Conservation (phyloP, 208 protist genomes). For the Kentomonas sorsogonicus region DNA sequence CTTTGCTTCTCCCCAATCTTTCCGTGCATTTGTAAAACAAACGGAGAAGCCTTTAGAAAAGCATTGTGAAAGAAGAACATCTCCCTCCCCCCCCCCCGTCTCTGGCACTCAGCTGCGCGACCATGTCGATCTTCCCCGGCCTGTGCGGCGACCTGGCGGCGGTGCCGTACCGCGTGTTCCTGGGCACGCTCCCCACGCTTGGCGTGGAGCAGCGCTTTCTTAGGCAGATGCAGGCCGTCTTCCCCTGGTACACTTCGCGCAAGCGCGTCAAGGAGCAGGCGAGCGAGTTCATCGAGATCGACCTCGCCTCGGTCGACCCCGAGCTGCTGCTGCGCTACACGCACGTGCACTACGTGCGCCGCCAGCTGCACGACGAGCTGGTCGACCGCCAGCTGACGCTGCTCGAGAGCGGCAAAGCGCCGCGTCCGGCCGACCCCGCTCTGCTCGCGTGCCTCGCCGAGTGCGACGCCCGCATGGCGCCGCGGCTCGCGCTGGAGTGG, state of each 20-base stretch:
- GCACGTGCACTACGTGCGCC: constrained; percentile 78
- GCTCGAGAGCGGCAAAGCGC: constrained; percentile 69
- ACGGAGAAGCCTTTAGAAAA: too few species aligned
- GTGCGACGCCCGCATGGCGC: constrained; percentile 39
- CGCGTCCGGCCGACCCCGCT: constrained; percentile 46
- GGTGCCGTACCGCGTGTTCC: constrained; percentile 68
- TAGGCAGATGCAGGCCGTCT: constrained; percentile 73
- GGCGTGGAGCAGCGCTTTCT: constrained; percentile 74
- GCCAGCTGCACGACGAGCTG: constrained; percentile 70
- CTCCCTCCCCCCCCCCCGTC: too few species aligned
- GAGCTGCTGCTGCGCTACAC: constrained; percentile 83
- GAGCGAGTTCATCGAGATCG: constrained; percentile 86
- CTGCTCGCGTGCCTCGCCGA: constrained; percentile 52
- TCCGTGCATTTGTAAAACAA: constrained; percentile 2
- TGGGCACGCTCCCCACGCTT: constrained; percentile 66
- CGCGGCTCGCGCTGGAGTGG: constrained; percentile 58
- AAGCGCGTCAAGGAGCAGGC: constrained; percentile 86
- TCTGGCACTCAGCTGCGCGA: too few species aligned
- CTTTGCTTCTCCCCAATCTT: constrained; percentile 2
- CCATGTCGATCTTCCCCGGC: constrained; percentile 78
- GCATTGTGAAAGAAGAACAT: too few species aligned
- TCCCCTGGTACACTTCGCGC: constrained; percentile 77
- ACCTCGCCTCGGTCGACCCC: constrained; percentile 75
- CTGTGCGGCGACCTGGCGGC: constrained; percentile 71
- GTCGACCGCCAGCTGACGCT: constrained; percentile 75